Evolutionary conservation across 495 filamentous ascomycete genomes (phyloP).

Genomic region (Tuber microsphaerosporum): DNA sequence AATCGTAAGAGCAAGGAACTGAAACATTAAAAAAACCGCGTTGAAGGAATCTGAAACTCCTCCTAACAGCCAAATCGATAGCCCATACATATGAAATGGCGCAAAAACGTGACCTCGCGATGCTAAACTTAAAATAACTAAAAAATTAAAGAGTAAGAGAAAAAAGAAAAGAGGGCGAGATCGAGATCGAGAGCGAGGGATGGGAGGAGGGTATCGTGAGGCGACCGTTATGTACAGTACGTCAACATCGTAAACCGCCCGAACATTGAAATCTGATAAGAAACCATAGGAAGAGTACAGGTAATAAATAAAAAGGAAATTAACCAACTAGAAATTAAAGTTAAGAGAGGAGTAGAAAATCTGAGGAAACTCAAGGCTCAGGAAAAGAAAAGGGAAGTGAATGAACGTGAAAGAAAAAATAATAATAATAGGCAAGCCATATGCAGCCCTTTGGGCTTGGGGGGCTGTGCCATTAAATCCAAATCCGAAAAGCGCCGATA

Average conservation of each 20-base stretch:
- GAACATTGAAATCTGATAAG: conserved; percentile 1
- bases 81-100: background rate
- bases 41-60: background rate
- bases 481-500: conserved; percentile 5
- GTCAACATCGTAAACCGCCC: background rate
- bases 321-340: background rate
- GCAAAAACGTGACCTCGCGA: background rate
- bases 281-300: background rate
- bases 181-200: background rate
- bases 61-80: background rate
- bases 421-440: conserved; percentile 4
- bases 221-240: background rate
- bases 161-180: background rate
- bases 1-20: background rate
- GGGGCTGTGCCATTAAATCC: conserved; percentile 2
- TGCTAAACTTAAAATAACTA: background rate
- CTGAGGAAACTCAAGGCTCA: background rate
- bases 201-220: conserved; percentile 1
- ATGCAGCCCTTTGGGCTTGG: background rate
- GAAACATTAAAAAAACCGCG: background rate
- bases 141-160: background rate
- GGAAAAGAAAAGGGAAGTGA: background rate
- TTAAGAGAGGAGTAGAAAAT: background rate
- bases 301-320: background rate
- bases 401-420: conserved; percentile 1